Base-by-base conservation (phyloP, 1,139 yeast species). In the Yamadazyma dendronema region DNA sequence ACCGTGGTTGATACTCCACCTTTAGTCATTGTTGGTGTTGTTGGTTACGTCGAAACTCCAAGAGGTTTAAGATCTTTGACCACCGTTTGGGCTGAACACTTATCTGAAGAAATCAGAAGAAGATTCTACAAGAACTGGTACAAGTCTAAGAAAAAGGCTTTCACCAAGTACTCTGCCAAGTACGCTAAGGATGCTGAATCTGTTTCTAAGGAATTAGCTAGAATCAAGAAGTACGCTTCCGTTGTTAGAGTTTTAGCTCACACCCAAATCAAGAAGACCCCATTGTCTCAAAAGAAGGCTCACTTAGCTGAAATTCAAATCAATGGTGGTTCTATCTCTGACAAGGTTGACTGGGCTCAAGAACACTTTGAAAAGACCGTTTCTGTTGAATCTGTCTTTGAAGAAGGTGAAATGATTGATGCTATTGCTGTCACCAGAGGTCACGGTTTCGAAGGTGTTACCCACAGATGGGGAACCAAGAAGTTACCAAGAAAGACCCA, bases 381-480 rank as follows among this genome's bases (percentile, higher is more conserved):
- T 60, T 75, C 94, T 52, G 95, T 92, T 62, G 87, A 84, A 76
- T 74, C 95, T 58, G 98, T 92, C 63, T 84, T 92, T 71, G 98
- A 92, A 81, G 95, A 92, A 79, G 85, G 89, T 77, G 98, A 92
- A 81, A 84, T 87, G 86, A 83, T 92, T 65, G 99, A 92, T 65
- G 97, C 88, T 63, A 84, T 90, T 67, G 99, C 97, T 65, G 96
- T 94, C 69, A 94, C 98, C 84, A 90, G 86, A 83, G 99, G 99
- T 92, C 77, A 92, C 82, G 99, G 99, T 82, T 88, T 85, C 87
- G 98, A 90, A 78, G 99, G 99, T 89, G 97, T 90, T 63, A 94
- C 98, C 80, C 96, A 89, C 89, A 89, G 99, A 87, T 92, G 97
- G 97, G 98, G 98, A 73, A 92, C 98, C 84, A 94, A 90, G 92